Evolutionary conservation across 2,329 filamentous ascomycete species (phyloP).

Genomic region (Stachybotrys echinatus): DNA sequence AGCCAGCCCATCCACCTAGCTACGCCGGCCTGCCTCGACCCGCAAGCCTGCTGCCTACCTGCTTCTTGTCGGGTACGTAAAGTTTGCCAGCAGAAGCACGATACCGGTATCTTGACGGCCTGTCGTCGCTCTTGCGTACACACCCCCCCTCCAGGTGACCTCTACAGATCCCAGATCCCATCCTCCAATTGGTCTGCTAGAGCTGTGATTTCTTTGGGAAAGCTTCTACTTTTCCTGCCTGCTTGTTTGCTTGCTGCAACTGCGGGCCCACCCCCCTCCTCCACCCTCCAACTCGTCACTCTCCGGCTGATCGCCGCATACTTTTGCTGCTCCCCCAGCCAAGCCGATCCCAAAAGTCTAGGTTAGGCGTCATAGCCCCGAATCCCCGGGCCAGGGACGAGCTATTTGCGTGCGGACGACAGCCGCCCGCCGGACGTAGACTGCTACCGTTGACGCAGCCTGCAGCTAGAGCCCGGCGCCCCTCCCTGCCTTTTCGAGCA

Average conservation of each 20-base stretch:
- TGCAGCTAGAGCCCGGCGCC: constrained; percentile 43
- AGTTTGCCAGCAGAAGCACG: neutral
- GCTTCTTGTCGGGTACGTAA: neutral
- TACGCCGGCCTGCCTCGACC: neutral
- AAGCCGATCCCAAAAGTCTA: constrained; percentile 7
- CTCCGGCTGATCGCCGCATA: neutral
- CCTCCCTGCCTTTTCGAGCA: constrained; percentile 15
- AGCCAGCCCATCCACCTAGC: neutral
- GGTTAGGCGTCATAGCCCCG: constrained; percentile 39
- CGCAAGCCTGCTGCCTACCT: neutral
- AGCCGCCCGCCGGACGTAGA: neutral
- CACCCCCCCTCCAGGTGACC: constrained; percentile 5
- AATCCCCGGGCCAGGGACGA: constrained; percentile 28
- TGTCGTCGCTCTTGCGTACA: constrained; percentile 2
- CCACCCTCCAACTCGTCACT: constrained; percentile 10
- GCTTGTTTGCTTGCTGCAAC: constrained; percentile 7
- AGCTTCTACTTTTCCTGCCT: too few relatives aligned
- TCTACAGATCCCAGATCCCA: neutral
- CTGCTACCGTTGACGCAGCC: constrained; percentile 39
- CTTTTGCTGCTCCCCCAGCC: constrained; percentile 4
- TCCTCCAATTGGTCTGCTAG: neutral
- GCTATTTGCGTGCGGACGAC: constrained; percentile 16
- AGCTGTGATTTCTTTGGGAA: neutral
- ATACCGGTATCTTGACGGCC: neutral
- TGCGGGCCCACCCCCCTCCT: constrained; percentile 16